These are phyloP conservation scores for Pichia sp. DNA, from an alignment of 1,139 yeast genomes.

Conservation along the genomic window DNA sequence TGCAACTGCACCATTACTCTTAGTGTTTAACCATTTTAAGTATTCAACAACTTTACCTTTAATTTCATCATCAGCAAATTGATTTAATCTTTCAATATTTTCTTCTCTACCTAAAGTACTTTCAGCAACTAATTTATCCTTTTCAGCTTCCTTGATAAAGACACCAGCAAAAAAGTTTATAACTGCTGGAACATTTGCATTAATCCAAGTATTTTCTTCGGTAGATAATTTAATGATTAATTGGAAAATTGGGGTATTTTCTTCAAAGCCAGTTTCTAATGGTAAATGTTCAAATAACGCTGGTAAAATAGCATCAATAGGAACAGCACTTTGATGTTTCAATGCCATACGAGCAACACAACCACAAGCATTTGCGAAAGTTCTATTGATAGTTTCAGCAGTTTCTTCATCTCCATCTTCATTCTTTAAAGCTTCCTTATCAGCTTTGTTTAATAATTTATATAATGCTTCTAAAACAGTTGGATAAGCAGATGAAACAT, in stretches of 20 bases:
- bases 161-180: conserved; percentile 65
- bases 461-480: conserved; percentile 70
- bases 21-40: conserved; percentile 65
- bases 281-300: conserved; percentile 78
- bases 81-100: conserved; percentile 68
- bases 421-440: conserved; percentile 51
- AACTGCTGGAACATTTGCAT: conserved; percentile 54
- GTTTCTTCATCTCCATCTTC: conserved; percentile 62
- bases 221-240: conserved; percentile 53
- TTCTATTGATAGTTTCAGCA: conserved; percentile 73
- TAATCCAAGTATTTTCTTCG: conserved; percentile 49
- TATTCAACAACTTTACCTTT: conserved; percentile 58
- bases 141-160: conserved; percentile 67
- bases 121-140: conserved; percentile 60
- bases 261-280: conserved; percentile 82
- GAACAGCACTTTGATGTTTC: conserved; percentile 66
- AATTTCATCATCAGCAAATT: conserved; percentile 64
- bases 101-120: conserved; percentile 81
- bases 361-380: conserved; percentile 93
- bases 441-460: conserved; percentile 72
- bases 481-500: conserved; percentile 59
- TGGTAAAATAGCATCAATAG: conserved; percentile 73
- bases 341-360: conserved; percentile 91
- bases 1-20: conserved; percentile 55
- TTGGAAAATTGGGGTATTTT: conserved; percentile 83